Conservation (phyloP, 2,329 filamentous ascomycete species). For the Anthostomella pinea region DNA sequence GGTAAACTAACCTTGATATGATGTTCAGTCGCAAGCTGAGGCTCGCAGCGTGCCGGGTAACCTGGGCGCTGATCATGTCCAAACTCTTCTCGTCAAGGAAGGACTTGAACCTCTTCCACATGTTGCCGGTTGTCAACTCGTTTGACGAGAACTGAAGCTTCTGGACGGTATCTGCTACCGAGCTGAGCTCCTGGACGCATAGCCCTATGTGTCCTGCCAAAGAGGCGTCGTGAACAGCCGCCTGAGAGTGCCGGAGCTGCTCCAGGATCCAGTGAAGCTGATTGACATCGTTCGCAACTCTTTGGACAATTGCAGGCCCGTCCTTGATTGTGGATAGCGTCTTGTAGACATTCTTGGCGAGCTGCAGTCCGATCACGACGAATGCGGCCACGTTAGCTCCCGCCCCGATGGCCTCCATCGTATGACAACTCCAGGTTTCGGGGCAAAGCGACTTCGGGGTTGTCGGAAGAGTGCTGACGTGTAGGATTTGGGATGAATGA, state of each 20-base stretch:
- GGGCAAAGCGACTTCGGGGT: no score
- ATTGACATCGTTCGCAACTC: neutral
- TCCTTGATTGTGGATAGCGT: slow-evolving; percentile 3
- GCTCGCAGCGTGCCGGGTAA: neutral
- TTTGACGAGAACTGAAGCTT: neutral
- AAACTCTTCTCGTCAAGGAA: slow-evolving; percentile 5
- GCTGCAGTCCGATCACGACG: slow-evolving; percentile 5
- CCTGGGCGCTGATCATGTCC: slow-evolving; percentile 1
- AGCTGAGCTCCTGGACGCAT: slow-evolving; percentile 1
- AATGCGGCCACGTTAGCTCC: slow-evolving; percentile 7
- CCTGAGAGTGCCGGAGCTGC: slow-evolving; percentile 3
- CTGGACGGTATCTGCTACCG: neutral
- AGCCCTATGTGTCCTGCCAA: neutral
- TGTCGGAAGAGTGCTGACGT: no score
- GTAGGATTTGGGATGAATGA: no score
- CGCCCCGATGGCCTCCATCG: slow-evolving; percentile 5
- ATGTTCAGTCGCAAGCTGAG: slow-evolving; percentile 1
- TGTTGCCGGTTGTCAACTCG: neutral
- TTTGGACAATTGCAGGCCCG: slow-evolving; percentile 2
- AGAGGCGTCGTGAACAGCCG: slow-evolving; percentile 1
- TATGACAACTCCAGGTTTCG: no score
- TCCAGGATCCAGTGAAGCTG: slow-evolving; percentile 5
- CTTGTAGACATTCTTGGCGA: neutral
- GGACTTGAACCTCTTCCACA: slow-evolving; percentile 6
- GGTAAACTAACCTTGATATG: neutral